Evolutionary conservation across 306 rosid species (phyloP), one percentile per base, ranked within the genome.

Genomic region (Cucurbita argyrosperma): DNA sequence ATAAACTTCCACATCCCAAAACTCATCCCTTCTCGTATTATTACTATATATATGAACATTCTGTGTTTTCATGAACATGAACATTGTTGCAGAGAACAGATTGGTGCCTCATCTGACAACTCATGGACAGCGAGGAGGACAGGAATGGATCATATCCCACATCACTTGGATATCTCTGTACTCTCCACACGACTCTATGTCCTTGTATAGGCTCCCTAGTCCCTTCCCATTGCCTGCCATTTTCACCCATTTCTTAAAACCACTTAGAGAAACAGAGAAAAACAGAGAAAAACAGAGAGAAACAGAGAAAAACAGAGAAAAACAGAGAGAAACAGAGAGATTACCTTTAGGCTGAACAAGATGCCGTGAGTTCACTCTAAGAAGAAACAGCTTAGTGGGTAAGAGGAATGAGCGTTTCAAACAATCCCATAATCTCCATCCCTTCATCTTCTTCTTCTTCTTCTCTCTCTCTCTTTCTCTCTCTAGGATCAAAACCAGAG

Each of bases 91-190:
- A 30, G 35, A 30, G 35, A 30, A 30, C 87, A 82, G 45, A 81
- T 66, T 9, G 51, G 42, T 64, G 16, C 75, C 74, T 18, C 65
- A 80, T 43, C 43, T 76, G 61, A 50, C 23, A 0, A 30, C 49
- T 81, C 76, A 64, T 59, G 55, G 39, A 61, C 76, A 62, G 67
- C 76, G 88, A 72, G 87, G 62, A 74, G 80, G 76, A 71, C 85
- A 86, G 78, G 92, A 87, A 53, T 94, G 96, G 75, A 94, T 80
- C 71, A 94, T 90, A 84, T 84, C 84, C 98, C 97, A 93, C 98
- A 93, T 93, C 56, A 90, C 92, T 78, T 76, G 83, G 64, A 90
- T 90, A 79, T 93, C 98, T 81, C 46, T 83, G 79, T 89, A 89
- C 77, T 90, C 98, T 5, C 92, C 85, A 62, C 88, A 86, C 55